A percentile compares a stretch with the other conserved stretches of the same genome.
These are phyloP conservation scores for Aspergillus melleus DNA, from an alignment of 2,329 filamentous ascomycete species.

Conservation along the genomic window DNA sequence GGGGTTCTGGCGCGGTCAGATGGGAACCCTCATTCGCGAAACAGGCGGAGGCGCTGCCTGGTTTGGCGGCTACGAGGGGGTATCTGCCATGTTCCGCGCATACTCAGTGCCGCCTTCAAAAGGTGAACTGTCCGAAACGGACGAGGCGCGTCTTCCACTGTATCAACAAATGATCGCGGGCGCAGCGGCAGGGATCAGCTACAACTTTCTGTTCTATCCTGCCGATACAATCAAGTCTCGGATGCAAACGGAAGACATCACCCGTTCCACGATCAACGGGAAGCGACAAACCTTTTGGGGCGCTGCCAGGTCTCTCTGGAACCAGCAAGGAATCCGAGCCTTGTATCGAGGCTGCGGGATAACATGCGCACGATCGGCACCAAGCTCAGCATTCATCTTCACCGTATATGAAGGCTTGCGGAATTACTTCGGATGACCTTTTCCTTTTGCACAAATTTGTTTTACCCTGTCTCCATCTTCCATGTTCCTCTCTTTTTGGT, in stretches of 20 bases:
- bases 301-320: conserved; percentile 75
- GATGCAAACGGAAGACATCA: conserved; percentile 83
- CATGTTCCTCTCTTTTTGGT: not conserved
- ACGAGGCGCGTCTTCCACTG: conserved; percentile 64
- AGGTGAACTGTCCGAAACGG: conserved; percentile 10
- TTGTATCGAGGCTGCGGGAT: conserved; percentile 95
- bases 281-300: conserved; percentile 67
- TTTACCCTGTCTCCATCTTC: not conserved
- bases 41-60: conserved; percentile 90
- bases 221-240: conserved; percentile 96
- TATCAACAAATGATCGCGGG: conserved; percentile 88
- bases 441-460: conserved; percentile 2
- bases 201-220: conserved; percentile 97
- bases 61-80: conserved; percentile 89
- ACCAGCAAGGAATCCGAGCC: conserved; percentile 75
- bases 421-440: conserved; percentile 54
- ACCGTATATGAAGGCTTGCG: conserved; percentile 90
- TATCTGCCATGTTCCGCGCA: conserved; percentile 68
- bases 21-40: conserved; percentile 90
- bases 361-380: conserved; percentile 81
- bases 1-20: conserved; percentile 94
- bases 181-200: conserved; percentile 83
- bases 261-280: conserved; percentile 40
- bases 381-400: conserved; percentile 98
- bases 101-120: conserved; percentile 37